A percentile compares a stretch with the other conserved stretches of the same genome.
Evolutionary conservation across 257 asterid genomes (phyloP).

Genomic region (Gentiana macrophylla): DNA sequence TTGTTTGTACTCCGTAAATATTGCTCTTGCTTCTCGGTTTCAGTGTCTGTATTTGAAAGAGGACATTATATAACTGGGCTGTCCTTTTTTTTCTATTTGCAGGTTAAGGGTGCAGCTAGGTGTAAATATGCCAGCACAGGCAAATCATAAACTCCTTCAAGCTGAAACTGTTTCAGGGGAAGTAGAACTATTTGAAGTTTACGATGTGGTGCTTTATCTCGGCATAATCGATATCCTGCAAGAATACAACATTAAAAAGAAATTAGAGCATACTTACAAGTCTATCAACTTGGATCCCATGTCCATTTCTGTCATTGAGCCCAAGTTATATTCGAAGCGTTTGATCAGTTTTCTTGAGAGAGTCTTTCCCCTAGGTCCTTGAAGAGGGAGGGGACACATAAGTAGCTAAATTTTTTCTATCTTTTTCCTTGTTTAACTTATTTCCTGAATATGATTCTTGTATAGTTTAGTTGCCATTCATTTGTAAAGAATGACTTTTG

Average conservation of each 20-base stretch:
- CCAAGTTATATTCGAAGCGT: conserved; percentile 58
- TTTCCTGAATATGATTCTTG: too few relatives aligned
- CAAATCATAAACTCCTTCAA: conserved; percentile 51
- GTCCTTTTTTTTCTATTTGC: conserved; percentile 7
- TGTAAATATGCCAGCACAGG: conserved; percentile 98
- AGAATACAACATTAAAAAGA: conserved; percentile 77
- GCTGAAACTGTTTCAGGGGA: conserved; percentile 44
- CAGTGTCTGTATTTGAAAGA: too few relatives aligned
- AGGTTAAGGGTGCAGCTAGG: conserved; percentile 95
- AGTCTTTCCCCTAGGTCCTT: conserved; percentile 53
- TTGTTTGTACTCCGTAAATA: too few relatives aligned
- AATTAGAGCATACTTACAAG: conserved; percentile 57
- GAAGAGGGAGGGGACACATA: conserved; percentile 39
- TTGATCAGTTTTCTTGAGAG: conserved; percentile 53
- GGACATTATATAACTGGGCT: too few relatives aligned
- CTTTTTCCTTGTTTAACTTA: too few relatives aligned
- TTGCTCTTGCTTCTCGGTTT: too few relatives aligned
- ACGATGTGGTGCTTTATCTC: conserved; percentile 83
- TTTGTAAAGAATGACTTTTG: too few relatives aligned
- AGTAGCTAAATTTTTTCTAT: conserved; percentile 70
- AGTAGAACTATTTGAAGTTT: conserved; percentile 81
- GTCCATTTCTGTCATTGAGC: conserved; percentile 69
- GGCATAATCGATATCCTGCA: conserved; percentile 87
- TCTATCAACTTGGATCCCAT: conserved; percentile 60
- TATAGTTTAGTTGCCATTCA: too few relatives aligned